phyloP scores from a whole-genome alignment of 208 protist species.

The Leishmania gerbilli region DNA sequence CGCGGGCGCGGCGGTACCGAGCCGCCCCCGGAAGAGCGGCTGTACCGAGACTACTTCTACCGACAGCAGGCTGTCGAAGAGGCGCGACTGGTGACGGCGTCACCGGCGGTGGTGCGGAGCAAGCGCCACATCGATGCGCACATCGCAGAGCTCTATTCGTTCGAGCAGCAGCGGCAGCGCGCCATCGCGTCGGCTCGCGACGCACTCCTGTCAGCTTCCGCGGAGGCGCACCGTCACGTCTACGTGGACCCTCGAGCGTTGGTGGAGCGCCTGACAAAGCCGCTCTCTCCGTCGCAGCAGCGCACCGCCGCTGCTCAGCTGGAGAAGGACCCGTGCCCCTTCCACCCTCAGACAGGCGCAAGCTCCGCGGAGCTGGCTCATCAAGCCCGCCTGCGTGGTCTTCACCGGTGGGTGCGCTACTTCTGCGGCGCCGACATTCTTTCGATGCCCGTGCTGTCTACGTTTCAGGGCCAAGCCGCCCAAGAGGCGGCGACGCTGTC shows the following conservation, averaged over 20 bases:
- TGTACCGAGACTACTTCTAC: conserved; percentile 49
- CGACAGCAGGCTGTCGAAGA: conserved; percentile 14
- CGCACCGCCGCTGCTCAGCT: conserved; percentile 2
- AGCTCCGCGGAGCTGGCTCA: conserved; percentile 1
- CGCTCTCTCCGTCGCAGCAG: conserved; percentile 6
- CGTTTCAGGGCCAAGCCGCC: conserved; percentile 8
- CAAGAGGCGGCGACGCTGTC: conserved; percentile 19
- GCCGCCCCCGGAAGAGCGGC: conserved; percentile 44
- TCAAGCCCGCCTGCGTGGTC: conserved; percentile 21
- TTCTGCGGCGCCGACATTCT: conserved; percentile 13
- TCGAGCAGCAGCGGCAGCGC: conserved; percentile 41
- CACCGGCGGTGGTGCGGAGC: conserved; percentile 23
- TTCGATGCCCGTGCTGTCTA: conserved; percentile 1
- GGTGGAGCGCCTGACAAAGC: conserved; percentile 43
- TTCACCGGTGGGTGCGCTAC: conserved; percentile 30
- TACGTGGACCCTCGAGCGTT: conserved; percentile 43
- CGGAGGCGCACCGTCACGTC: conserved; percentile 9
- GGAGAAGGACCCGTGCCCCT: conserved; percentile 16
- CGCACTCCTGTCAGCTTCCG: conserved; percentile 11
- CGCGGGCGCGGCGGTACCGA: conserved; percentile 32
- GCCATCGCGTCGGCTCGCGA: conserved; percentile 49
- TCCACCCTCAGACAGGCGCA: conserved; percentile 20
- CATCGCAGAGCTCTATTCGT: conserved; percentile 51
- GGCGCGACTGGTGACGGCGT: not conserved
- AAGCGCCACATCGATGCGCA: conserved; percentile 47